Conservation (phyloP, 306 rosid species). For the Glycine tomentella region DNA sequence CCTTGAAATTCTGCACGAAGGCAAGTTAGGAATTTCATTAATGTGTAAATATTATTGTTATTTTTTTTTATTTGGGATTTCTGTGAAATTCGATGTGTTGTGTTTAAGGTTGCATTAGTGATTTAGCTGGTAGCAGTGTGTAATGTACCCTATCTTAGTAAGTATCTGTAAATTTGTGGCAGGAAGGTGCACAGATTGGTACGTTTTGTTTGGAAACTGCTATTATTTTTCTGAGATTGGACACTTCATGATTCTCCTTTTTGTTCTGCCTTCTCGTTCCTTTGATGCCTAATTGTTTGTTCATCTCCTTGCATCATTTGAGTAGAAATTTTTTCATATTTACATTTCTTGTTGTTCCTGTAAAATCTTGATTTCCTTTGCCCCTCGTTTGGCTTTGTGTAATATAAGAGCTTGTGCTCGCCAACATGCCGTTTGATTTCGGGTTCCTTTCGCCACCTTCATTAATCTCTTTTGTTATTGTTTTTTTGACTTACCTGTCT, state of each 20-base stretch:
- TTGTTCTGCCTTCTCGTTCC: constrained; percentile 57
- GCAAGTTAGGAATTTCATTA: background rate
- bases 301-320: constrained; percentile 65
- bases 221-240: constrained; percentile 65
- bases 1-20: background rate
- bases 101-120: constrained; percentile 31
- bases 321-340: constrained; percentile 47
- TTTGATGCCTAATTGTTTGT: constrained; percentile 60
- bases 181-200: constrained; percentile 73
- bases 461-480: constrained; percentile 52
- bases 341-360: constrained; percentile 62
- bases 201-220: constrained; percentile 68
- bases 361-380: constrained; percentile 53
- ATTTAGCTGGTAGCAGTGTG: constrained; percentile 37
- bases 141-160: constrained; percentile 52
- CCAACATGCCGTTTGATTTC: constrained; percentile 52
- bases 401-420: constrained; percentile 61
- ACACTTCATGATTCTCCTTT: constrained; percentile 66
- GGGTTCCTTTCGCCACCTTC: constrained; percentile 60
- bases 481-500: constrained; percentile 58
- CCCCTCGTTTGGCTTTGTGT: constrained; percentile 60
- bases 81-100: constrained; percentile 34
- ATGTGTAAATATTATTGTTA: background rate
- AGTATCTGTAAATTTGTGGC: constrained; percentile 68
- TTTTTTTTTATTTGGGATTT: background rate